Base-by-base conservation (phyloP, 768 basidiomycete genomes). In the Kwoniella mangroviensis region DNA sequence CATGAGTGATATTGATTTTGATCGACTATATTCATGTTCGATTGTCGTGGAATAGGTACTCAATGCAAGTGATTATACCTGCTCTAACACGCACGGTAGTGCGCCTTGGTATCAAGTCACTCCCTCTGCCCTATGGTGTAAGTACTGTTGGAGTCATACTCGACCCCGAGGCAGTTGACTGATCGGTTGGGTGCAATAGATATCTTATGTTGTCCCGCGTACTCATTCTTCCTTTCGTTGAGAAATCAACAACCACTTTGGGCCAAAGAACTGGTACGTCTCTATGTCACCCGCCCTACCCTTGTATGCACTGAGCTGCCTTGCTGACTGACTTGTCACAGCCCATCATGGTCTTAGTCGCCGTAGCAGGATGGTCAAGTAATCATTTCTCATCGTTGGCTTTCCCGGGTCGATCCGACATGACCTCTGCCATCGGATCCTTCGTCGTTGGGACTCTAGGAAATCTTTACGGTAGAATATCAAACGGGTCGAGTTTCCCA, bases 381-480 rank as follows among this genome's bases (percentile, higher is more conserved):
- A 94, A 93, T 81, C 89, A 91, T 78, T 91, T 83, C 70, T 78
- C 90, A 3, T 87, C 88, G 2, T 84, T 87, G 49, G 81, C 81
- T 4, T 92, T 92, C 79, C 84, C 85, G 42, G 87, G 87, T 70
- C 90, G 92, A 80, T 87, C 86, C 66, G 92, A 94, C 79, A 90
- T 94, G 78, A 89, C 87, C 34, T 90, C 91, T 6, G 91, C 91
- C 1, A 87, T 92, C 67, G 92, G 90, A 86, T 90, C 91, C 1
- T 92, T 94, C 75, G 89, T 90, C 0, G 92, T 94, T 52, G 92
- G 92, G 6, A 84, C 93, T 65, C 85, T 92, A 58, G 87, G 92
- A 40, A 93, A 93, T 79, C 52, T 93, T 4, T 93, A 91, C 71
- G 90, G 89, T 2, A 88, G 90, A 51, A 86, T 92, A 80, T 89